phyloP scores from a whole-genome alignment of 2,329 filamentous ascomycete species.

The Verticillium tricorpus region DNA sequence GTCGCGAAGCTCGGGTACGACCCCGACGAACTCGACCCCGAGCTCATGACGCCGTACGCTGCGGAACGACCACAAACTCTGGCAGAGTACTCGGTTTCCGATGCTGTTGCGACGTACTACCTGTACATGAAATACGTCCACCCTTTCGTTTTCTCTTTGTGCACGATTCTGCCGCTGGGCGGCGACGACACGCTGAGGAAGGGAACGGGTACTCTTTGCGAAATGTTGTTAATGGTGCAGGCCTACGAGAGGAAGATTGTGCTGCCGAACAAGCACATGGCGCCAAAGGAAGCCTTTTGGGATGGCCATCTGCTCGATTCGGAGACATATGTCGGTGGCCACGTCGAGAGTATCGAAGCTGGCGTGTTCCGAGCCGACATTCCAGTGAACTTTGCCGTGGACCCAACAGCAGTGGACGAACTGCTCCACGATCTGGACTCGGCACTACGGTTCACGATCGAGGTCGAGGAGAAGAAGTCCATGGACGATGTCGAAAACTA shows the following conservation, averaged over 20 bases:
- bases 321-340: conserved; percentile 95
- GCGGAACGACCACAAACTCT: conserved; percentile 87
- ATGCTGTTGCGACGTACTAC: conserved; percentile 98
- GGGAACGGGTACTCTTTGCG: conserved; percentile 96
- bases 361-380: conserved; percentile 97
- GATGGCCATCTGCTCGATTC: conserved; percentile 94
- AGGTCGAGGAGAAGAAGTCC: conserved; percentile 78
- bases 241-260: conserved; percentile 90
- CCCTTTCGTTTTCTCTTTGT: conserved; percentile 97
- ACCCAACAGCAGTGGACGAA: conserved; percentile 84
- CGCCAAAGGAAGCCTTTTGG: conserved; percentile 90
- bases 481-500: conserved; percentile 78
- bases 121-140: conserved; percentile 99
- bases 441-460: conserved; percentile 82
- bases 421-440: conserved; percentile 80
- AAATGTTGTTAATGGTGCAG: conserved; percentile 99
- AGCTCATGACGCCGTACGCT: conserved; percentile 93
- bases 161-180: conserved; percentile 89
- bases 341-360: conserved; percentile 98
- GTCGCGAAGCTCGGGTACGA: conserved; percentile 98
- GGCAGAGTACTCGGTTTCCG: conserved; percentile 97
- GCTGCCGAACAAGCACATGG: conserved; percentile 91
- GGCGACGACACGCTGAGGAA: conserved; percentile 92
- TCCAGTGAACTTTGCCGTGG: conserved; percentile 88
- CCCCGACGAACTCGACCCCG: conserved; percentile 93